A percentile compares a stretch with the other conserved stretches of the same genome.
Evolutionary conservation across 352 stramenopile genomes (phyloP).

Genomic region (Globisporangium emineosum): DNA sequence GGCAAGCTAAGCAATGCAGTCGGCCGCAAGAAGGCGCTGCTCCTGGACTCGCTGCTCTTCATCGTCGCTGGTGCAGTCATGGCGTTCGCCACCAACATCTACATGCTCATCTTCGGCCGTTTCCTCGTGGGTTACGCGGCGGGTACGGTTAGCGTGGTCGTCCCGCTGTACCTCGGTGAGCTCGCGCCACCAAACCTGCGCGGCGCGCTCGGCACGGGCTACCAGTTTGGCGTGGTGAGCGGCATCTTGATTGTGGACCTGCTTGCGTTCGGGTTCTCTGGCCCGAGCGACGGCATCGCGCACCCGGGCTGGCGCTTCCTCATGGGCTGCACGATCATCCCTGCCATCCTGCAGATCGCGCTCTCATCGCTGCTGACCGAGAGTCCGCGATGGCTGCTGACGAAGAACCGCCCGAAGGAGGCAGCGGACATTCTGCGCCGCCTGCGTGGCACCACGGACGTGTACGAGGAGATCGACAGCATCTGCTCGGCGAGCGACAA

Average conservation of each 20-base stretch:
- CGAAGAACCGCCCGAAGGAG: slow-evolving; percentile 71
- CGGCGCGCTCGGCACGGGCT: slow-evolving; percentile 65
- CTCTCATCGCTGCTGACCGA: slow-evolving; percentile 62
- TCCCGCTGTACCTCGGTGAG: slow-evolving; percentile 69
- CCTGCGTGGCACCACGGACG: slow-evolving; percentile 65
- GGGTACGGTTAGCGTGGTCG: slow-evolving; percentile 67
- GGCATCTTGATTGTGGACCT: slow-evolving; percentile 45
- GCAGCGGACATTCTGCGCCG: slow-evolving; percentile 63
- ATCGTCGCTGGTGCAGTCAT: slow-evolving; percentile 59
- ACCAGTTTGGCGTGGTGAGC: slow-evolving; percentile 71
- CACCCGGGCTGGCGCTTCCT: slow-evolving; percentile 67
- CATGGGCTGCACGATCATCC: slow-evolving; percentile 64
- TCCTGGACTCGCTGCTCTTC: slow-evolving; percentile 63
- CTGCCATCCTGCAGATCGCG: slow-evolving; percentile 59
- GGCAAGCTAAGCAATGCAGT: slow-evolving; percentile 51
- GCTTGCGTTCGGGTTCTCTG: slow-evolving; percentile 60
- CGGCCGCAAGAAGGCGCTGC: slow-evolving; percentile 58
- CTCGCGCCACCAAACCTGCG: slow-evolving; percentile 69
- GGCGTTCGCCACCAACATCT: slow-evolving; percentile 62
- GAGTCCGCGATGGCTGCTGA: slow-evolving; percentile 67
- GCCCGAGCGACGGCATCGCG: slow-evolving; percentile 45
- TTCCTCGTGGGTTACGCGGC: slow-evolving; percentile 71
- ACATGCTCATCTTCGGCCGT: slow-evolving; percentile 64
- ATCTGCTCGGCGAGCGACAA: slow-evolving; percentile 81
- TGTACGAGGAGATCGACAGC: slow-evolving; percentile 81